Percentiles rank a stretch among this genome's conserved stretches.
phyloP scores from a whole-genome alignment of 2,329 filamentous ascomycete genomes.

The Epicoccum nigrum region DNA sequence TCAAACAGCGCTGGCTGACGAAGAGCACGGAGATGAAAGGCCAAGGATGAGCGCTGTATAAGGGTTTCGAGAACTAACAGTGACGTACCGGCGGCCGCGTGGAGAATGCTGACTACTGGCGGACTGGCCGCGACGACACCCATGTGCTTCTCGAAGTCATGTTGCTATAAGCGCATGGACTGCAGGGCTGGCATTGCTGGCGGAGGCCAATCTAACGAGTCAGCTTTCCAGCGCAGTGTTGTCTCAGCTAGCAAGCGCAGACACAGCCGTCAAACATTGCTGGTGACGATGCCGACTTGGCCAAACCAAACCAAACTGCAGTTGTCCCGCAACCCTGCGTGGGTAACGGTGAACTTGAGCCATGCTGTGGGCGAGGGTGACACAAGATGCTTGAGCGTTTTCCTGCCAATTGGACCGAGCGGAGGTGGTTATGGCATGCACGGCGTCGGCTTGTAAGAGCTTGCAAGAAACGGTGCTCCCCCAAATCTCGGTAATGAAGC shows the following conservation, averaged over 20 bases:
- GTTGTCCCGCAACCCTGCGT: background rate
- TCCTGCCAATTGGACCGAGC: slow-evolving; percentile 11
- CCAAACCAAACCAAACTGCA: background rate
- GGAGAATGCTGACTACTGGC: slow-evolving; percentile 4
- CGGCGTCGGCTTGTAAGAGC: slow-evolving; percentile 4
- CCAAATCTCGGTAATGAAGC: slow-evolving; percentile 15
- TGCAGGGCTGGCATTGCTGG: slow-evolving; percentile 15
- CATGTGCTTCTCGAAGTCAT: slow-evolving; percentile 15
- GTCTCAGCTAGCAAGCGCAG: slow-evolving; percentile 12
- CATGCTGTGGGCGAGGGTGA: slow-evolving; percentile 4
- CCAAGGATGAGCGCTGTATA: slow-evolving; percentile 4
- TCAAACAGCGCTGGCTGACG: background rate
- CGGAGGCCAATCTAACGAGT: slow-evolving; percentile 17
- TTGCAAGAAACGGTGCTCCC: slow-evolving; percentile 5
- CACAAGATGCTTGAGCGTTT: background rate
- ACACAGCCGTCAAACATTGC: slow-evolving; percentile 3
- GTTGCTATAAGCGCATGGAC: slow-evolving; percentile 8
- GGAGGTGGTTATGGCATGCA: slow-evolving; percentile 12
- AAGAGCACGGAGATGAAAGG: slow-evolving; percentile 11
- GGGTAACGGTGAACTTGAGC: background rate
- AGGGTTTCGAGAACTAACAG: slow-evolving; percentile 10
- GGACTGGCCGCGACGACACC: slow-evolving; percentile 11
- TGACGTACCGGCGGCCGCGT: slow-evolving; percentile 11
- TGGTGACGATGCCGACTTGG: background rate
- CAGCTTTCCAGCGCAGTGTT: slow-evolving; percentile 7